Evolutionary conservation across 306 rosid species (phyloP), one percentile per base, ranked within the genome.

Genomic region (Sicyos baderoa): DNA sequence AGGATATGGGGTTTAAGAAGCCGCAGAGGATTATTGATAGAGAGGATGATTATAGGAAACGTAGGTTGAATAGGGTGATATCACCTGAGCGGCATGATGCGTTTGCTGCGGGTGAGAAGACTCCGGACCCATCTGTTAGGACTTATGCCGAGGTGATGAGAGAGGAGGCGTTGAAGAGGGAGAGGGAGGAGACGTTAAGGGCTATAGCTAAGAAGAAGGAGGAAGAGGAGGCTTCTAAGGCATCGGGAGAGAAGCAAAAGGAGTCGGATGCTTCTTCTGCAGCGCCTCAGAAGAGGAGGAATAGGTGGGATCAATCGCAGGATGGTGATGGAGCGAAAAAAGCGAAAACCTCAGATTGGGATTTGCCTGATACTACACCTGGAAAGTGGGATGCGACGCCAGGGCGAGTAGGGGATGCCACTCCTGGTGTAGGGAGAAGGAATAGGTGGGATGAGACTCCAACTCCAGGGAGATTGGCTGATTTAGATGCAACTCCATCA

Each of bases 401-500:
- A 0, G 93, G 93, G 54, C 80, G 93, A 48, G 74, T 85, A 2
- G 81, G 77, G 3, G 94, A 87, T 51, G 88, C 86, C 0, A 87
- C 94, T 0, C 94, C 88, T 0, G 77, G 80, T 2, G 54, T 81
- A 62, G 88, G 86, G 12, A 83, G 90, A 85, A 87, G 88, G 81
- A 87, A 85, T 42, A 60, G 94, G 72, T 87, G 94, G 94, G 94
- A 87, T 10, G 94, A 87, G 76, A 87, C 90, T 0, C 94, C 94
- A 1, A 85, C 94, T 0, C 94, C 94, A 0, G 90, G 94, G 6
- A 78, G 94, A 59, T 15, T 87, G 72, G 84, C 49, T 0, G 92
- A 87, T 77, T 79, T 84, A 4, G 94, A 87, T 69, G 84, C 94
- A 1, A 87, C 94, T 5, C 94, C 94, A 0, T 77, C 86, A 0